phyloP scores from a whole-genome alignment of 345 rosid species.

The Brassica napus region Da-Ae NC_063446.1:9465001-9465500 shows the following conservation, averaged over 20 bases:
- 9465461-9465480: conserved; percentile 23
- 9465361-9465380: conserved; percentile 29
- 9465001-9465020: too few species aligned
- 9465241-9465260: conserved; percentile 33
- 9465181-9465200: conserved; percentile 8
- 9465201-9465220: conserved; percentile 3
- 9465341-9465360: conserved; percentile 31
- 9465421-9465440: conserved; percentile 21
- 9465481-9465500: conserved; percentile 25
- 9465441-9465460: background rate
- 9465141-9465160: conserved; percentile 37
- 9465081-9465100: too few species aligned
- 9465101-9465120: too few species aligned
- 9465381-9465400: conserved; percentile 39
- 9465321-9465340: conserved; percentile 27
- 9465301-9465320: conserved; percentile 43
- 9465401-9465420: conserved; percentile 36
- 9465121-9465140: conserved; percentile 4
- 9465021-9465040: too few species aligned
- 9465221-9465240: conserved; percentile 23
- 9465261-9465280: conserved; percentile 23
- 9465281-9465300: conserved; percentile 39
- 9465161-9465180: conserved; percentile 47
- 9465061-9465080: too few species aligned
- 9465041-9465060: too few species aligned